Evolutionary conservation across 352 stramenopile genomes (phyloP), one percentile per base, ranked within the genome.

Genomic region (Pythium folliculosum): DNA sequence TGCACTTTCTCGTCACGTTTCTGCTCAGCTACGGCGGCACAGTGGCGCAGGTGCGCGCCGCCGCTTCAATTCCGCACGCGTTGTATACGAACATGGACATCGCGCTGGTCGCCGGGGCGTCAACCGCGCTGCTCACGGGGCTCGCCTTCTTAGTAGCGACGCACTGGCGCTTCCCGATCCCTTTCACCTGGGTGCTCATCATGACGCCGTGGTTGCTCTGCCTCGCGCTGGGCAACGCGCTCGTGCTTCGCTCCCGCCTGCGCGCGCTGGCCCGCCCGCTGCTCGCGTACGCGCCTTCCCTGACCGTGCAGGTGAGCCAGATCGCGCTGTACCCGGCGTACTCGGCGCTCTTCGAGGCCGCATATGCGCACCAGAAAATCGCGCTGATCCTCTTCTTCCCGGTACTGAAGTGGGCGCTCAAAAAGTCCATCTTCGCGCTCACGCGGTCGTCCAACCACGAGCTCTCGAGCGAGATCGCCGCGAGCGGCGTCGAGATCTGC

Each of bases 401-500:
- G 16, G 30, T 30, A 5, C 5, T 58, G 30, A 58, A 58, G 50
- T 23, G 17, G 10, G 27, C 14, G 25, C 50, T 56, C 50, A 56
- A 56, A 17, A 38, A 21, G n/a, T 23, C 8, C 30, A 25, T 45
- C 19, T 45, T 21, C 32, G 10, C 10, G 13, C 43, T 49, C 43
- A 23, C 30, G 9, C n/a, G 4, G 13, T 10, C 30, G 2, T 5
- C 32, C 17, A 44, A 16, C 12, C 27, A n/a, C 7, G 51, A 58
- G 23, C 12, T 23, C n/a, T 30, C 51, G 13, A 14, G 19, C 7
- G 51, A 58, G 10, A 27, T 12, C 7, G 51, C 51, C 16, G 51
- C 44, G 16, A 58, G 27, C 12, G 30, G 22, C 51, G 51, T 58
- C 27, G 51, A 58, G 32, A 58, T 58, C 32, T 45, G 51, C 44